A percentile compares a stretch with the other conserved stretches of the same genome.
These are phyloP conservation scores for Colletotrichum nymphaeae DNA, from an alignment of 2,329 filamentous ascomycete genomes.

Conservation along the genomic window DNA sequence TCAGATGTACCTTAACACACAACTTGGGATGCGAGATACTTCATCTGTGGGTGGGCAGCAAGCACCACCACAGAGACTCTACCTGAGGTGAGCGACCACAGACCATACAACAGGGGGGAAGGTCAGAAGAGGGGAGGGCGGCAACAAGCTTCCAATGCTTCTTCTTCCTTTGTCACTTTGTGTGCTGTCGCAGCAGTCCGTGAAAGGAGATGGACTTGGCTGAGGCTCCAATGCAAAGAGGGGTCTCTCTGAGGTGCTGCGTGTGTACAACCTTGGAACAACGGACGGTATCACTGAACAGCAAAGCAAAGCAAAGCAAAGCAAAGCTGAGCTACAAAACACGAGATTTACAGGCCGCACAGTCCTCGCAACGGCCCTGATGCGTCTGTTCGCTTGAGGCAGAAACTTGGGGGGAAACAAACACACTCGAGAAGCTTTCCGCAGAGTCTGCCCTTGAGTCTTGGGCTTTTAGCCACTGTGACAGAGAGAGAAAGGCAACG, in stretches of 20 bases:
- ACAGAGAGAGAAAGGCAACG: neutral
- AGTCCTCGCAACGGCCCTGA: neutral
- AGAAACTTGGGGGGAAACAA: slow-evolving; percentile 13
- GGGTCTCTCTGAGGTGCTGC: neutral
- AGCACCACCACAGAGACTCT: neutral
- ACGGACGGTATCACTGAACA: neutral
- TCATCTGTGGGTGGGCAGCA: neutral
- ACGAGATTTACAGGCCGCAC: neutral
- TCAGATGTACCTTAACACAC: neutral
- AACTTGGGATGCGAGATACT: neutral
- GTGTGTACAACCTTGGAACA: neutral
- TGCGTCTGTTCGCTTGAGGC: slow-evolving; percentile 6
- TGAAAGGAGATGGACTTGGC: slow-evolving; percentile 26
- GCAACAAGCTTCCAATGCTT: slow-evolving; percentile 25
- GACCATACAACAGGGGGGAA: neutral
- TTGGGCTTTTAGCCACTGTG: neutral
- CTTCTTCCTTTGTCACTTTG: slow-evolving; percentile 14
- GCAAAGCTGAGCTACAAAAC: neutral
- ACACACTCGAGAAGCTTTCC: neutral
- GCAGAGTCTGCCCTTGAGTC: neutral
- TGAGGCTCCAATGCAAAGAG: neutral
- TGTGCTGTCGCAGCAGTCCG: slow-evolving; percentile 23
- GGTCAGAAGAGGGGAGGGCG: neutral
- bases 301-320: neutral
- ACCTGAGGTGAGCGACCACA: neutral